These are phyloP conservation scores for Pseudogymnoascus sp. DNA, from an alignment of 2,329 filamentous ascomycete species.

Conservation along the genomic window DNA sequence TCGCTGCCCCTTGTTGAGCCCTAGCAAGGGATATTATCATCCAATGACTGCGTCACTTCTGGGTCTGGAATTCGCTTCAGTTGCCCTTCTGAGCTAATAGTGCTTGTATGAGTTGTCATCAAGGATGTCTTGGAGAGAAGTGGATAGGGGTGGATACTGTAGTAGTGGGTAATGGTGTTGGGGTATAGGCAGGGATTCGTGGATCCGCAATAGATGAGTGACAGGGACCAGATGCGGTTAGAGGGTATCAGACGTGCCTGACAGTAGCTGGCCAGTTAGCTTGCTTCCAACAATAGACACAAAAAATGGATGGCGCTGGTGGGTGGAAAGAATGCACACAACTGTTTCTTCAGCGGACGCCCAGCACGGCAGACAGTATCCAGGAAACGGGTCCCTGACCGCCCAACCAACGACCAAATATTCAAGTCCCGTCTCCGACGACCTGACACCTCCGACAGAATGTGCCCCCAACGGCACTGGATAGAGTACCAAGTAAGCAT, in stretches of 20 bases:
- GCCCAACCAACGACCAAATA: neutral
- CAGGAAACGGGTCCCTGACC: neutral
- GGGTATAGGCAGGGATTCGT: neutral
- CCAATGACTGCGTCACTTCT: neutral
- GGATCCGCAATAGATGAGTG: neutral
- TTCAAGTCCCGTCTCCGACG: neutral
- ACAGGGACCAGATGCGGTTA: neutral
- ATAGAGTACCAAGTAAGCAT: neutral
- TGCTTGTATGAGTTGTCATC: neutral
- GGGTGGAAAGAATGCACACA: neutral
- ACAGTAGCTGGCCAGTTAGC: neutral
- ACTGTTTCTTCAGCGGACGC: neutral
- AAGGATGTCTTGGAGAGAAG: neutral
- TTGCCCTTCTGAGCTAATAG: neutral
- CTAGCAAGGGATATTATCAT: neutral
- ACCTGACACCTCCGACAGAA: neutral
- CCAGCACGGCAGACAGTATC: neutral
- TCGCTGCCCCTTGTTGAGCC: neutral
- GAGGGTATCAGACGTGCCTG: neutral
- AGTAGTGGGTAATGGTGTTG: neutral
- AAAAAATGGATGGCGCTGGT: neutral
- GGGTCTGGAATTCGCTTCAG: neutral
- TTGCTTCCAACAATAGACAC: conserved; percentile 3
- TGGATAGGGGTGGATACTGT: neutral
- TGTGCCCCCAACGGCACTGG: neutral